A percentile compares a stretch with the other conserved stretches of the same genome.
Conservation (phyloP, 2,329 filamentous ascomycete species). For the Dactylonectria macrodidyma region DNA sequence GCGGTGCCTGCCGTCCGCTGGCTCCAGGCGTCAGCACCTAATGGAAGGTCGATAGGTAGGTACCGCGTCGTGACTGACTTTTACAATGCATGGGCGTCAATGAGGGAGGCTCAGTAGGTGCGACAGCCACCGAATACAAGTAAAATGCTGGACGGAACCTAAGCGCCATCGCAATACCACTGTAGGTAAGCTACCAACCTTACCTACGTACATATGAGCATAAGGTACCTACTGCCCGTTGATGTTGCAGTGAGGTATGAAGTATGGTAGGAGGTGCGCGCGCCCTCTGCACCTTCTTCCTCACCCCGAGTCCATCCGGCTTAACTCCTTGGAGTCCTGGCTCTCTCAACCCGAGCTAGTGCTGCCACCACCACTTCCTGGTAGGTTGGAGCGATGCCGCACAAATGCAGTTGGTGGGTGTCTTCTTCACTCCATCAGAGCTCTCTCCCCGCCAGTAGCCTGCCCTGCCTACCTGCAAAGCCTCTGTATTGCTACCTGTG, state of each 20-base stretch:
- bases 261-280: too few relatives aligned
- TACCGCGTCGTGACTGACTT: background rate
- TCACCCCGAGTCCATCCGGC: too few relatives aligned
- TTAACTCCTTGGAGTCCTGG: too few relatives aligned
- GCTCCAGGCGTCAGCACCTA: background rate
- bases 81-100: background rate
- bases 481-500: background rate
- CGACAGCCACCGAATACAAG: conserved; percentile 15
- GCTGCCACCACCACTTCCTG: background rate
- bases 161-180: conserved; percentile 10
- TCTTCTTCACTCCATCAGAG: conserved; percentile 18
- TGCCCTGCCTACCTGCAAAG: background rate
- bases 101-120: conserved; percentile 24
- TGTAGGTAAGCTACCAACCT: background rate
- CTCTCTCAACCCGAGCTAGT: background rate
- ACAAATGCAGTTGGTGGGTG: conserved; percentile 15
- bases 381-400: background rate
- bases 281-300: too few relatives aligned
- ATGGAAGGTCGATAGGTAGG: too few relatives aligned
- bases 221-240: background rate
- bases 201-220: conserved; percentile 4
- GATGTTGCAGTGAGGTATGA: too few relatives aligned
- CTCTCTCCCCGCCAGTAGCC: background rate
- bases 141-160: background rate
- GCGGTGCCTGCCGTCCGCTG: background rate